Base-by-base conservation (phyloP, 2,329 filamentous ascomycete genomes). In the Blumeriella jaapii region DNA sequence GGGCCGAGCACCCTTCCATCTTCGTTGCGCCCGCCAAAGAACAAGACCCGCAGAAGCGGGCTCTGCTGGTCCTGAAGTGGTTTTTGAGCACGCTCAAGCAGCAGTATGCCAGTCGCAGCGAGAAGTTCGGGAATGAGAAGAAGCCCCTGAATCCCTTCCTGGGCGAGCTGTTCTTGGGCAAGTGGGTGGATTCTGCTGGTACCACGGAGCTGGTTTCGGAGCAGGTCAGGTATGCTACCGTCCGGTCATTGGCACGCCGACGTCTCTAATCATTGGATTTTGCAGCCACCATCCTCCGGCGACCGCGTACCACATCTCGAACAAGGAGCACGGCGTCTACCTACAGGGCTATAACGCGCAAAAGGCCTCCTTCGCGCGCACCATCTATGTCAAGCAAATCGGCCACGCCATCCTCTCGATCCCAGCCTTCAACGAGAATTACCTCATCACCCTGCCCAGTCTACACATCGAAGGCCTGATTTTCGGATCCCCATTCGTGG, bases 61-160 rank as follows among this genome's bases (percentile, higher is more conserved):
- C 84, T 13, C 62, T 93, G 47, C 67, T 89, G 20, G 89, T 96
- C n/a, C 65, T 95, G 51, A 93, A 89, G 61, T 96, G 89, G 89
- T 96, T 95, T 63, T 63, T 96, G 36, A 87, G 78, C 53, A 94
- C 87, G 3, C 68, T 96, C 34, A 93, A 91, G 64, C 84, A 93
- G 60, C 85, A 93, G 57, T 77, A 78, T 52, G 72, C 73, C 39
- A 74, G 67, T 53, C 69, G 71, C 40, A 93, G 83, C 55, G 87
- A 95, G 49, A 65, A 76, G 50, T 77, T 69, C 45, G 86, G 85
- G 31, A 91, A 85, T 54, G 89, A 95, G 68, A 96, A 96, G 75
- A 98, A 96, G 67, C 89, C 89, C 2, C 64, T 98, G 40, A 96
- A 98, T 56, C 91, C 91, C 0, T 96, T 98, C 62, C 63, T 98